Percentiles rank a stretch among this genome's conserved stretches.
Conservation (phyloP, 257 asterid species). For the Fraxinus americana region DNA sequence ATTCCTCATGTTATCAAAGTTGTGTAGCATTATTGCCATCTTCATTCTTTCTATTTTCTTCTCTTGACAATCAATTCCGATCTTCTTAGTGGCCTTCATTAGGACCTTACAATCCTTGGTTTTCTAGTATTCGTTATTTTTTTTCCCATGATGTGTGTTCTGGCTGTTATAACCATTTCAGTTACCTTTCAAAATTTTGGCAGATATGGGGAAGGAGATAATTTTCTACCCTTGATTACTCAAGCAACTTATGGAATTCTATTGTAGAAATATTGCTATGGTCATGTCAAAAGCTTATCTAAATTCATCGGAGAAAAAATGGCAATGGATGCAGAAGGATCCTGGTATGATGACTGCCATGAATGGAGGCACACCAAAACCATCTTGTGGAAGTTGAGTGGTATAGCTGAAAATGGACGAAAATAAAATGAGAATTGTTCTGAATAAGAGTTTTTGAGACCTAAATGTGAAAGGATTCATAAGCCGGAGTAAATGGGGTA, state of each 20-base stretch:
- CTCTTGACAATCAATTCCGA: no score
- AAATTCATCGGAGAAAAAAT: neutral
- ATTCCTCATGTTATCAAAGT: no score
- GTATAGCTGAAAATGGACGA: no score
- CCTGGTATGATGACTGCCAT: neutral
- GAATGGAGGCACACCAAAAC: neutral
- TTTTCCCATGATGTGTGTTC: neutral
- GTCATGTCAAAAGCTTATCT: neutral
- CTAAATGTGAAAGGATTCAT: neutral
- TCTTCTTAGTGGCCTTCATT: no score
- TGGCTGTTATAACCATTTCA: neutral
- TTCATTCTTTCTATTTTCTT: no score
- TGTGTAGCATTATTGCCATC: no score
- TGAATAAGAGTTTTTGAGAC: no score
- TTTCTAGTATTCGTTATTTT: no score
- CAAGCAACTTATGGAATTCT: neutral
- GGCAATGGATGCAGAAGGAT: neutral
- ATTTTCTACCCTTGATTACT: no score
- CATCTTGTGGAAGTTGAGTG: no score
- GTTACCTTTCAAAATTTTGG: neutral
- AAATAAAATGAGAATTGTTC: no score
- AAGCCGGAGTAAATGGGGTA: neutral
- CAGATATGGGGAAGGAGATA: neutral
- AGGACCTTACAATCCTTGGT: no score
- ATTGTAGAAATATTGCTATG: neutral